Evolutionary conservation across 2,329 filamentous ascomycete genomes (phyloP).

Genomic region (Acrocalymma vagum): DNA sequence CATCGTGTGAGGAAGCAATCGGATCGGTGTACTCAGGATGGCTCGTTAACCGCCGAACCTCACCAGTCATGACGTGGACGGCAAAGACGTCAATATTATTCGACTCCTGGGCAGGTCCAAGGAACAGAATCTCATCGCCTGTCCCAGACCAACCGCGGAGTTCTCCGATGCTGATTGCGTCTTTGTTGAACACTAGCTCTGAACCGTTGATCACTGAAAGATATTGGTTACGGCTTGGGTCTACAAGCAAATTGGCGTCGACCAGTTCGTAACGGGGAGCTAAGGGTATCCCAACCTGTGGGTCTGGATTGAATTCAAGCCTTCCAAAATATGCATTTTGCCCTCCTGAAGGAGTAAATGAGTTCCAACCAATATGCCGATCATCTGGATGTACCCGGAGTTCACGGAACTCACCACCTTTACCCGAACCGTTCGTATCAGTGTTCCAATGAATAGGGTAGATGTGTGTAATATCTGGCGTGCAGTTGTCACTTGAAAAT

Average conservation of each 20-base stretch:
- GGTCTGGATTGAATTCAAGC: conserved; percentile 50
- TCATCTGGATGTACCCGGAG: conserved; percentile 56
- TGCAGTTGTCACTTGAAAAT: conserved; percentile 48
- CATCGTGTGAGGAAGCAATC: conserved; percentile 51
- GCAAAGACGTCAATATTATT: conserved; percentile 57
- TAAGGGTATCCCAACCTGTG: conserved; percentile 19
- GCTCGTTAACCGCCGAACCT: conserved; percentile 51
- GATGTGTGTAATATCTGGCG: conserved; percentile 46
- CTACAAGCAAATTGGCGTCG: conserved; percentile 50
- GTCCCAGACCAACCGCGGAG: conserved; percentile 54
- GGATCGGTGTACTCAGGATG: conserved; percentile 57
- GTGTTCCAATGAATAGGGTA: conserved; percentile 52
- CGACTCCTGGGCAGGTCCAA: conserved; percentile 51
- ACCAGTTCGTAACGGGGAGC: conserved; percentile 48
- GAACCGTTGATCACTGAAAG: conserved; percentile 28
- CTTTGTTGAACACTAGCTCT: conserved; percentile 36
- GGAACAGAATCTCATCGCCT: conserved; percentile 52
- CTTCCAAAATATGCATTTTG: conserved; percentile 46
- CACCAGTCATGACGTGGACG: conserved; percentile 48
- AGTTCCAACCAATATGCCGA: conserved; percentile 53
- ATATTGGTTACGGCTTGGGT: too few species aligned
- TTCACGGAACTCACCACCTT: conserved; percentile 50
- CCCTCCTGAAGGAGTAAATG: conserved; percentile 34
- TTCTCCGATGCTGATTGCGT: conserved; percentile 50
- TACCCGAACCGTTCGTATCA: conserved; percentile 37